These are phyloP conservation scores for Powellomyces hirtus DNA, from an alignment of 192 early-diverging fungal genomes.

Conservation along the genomic window DNA sequence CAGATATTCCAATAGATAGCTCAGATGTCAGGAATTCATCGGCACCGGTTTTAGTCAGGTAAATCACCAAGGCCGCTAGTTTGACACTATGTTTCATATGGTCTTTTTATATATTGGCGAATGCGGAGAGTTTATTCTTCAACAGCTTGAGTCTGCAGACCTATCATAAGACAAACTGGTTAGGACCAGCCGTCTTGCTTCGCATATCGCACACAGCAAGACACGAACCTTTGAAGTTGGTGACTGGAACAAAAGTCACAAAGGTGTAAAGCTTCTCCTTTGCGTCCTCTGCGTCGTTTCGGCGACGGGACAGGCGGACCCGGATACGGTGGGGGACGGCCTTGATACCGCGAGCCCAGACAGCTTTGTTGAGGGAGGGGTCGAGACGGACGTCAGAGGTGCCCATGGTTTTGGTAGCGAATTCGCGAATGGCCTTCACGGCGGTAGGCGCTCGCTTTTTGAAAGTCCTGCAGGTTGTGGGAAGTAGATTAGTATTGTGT, in stretches of 20 bases:
- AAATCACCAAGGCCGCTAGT: no score
- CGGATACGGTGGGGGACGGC: constrained; percentile 93
- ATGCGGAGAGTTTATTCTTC: constrained; percentile 45
- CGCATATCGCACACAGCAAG: no score
- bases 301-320: constrained; percentile 89
- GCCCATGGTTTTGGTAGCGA: constrained; percentile 91
- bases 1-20: no score
- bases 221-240: constrained; percentile 83
- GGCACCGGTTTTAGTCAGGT: no score
- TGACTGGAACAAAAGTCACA: constrained; percentile 83
- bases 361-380: constrained; percentile 89
- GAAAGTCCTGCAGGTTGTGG: constrained; percentile 69
- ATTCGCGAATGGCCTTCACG: constrained; percentile 88
- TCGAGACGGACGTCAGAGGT: constrained; percentile 97
- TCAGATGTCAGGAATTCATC: no score
- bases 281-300: constrained; percentile 96
- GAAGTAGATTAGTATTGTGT: no score
- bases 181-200: no score
- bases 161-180: no score
- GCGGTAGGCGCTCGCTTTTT: constrained; percentile 97
- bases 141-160: constrained; percentile 40
- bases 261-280: constrained; percentile 97
- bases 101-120: no score
- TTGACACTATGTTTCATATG: no score
- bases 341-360: constrained; percentile 95